Conservation (phyloP, 192 early-diverging fungal genomes). For the Backusella liffmaniae region DNA sequence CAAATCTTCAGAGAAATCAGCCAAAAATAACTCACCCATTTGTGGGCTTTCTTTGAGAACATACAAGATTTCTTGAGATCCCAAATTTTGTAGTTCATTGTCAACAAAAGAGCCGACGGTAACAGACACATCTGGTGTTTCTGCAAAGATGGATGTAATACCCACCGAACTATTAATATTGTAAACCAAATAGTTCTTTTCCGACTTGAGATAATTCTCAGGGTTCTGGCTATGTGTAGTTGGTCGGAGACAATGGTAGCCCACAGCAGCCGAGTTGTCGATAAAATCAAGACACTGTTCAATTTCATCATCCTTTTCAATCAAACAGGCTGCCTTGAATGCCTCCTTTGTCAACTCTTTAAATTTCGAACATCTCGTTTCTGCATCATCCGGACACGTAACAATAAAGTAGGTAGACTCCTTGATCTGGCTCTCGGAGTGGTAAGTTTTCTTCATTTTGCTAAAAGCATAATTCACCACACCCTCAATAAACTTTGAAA, state of each 20-base stretch:
- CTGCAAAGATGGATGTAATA: background rate
- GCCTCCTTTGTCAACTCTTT: background rate
- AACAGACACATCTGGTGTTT: background rate
- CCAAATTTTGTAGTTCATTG: background rate
- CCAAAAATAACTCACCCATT: background rate
- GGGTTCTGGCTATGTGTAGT: background rate
- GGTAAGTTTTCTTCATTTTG: background rate
- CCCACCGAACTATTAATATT: background rate
- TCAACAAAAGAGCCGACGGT: background rate
- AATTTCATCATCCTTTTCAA: background rate
- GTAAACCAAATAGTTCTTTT: background rate
- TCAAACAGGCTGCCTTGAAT: background rate
- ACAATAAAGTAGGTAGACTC: background rate
- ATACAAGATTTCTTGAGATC: background rate
- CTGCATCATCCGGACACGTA: background rate
- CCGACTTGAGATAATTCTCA: background rate
- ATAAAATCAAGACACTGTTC: background rate
- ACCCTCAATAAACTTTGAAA: background rate
- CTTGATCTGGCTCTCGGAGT: background rate
- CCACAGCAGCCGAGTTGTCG: background rate
- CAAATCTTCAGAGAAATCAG: background rate
- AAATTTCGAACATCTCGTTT: background rate
- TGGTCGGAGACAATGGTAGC: background rate
- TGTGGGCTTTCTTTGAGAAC: background rate
- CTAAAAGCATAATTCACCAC: background rate